phyloP scores from a whole-genome alignment of 768 basidiomycete species.

The Termitomyces sp. region DNA sequence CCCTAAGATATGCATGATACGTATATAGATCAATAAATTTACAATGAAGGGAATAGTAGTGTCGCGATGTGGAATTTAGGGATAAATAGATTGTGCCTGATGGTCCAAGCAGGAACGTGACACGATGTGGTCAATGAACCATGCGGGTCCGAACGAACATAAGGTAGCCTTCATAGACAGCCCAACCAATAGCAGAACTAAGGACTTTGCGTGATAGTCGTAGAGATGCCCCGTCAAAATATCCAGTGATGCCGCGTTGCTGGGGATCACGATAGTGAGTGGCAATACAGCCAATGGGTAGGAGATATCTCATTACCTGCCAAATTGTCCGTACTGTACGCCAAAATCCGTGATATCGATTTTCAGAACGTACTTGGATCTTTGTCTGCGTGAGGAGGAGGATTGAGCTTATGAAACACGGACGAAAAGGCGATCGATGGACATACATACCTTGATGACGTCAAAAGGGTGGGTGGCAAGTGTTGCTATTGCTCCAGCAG shows the following conservation, averaged over 20 bases:
- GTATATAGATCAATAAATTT: not conserved
- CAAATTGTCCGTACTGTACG: constrained; percentile 64
- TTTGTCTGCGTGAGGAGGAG: constrained; percentile 55
- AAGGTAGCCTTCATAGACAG: constrained; percentile 77
- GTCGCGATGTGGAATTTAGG: not conserved
- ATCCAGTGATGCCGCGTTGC: constrained; percentile 77
- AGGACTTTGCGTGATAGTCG: constrained; percentile 82
- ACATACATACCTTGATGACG: constrained; percentile 69
- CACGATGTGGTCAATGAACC: not conserved
- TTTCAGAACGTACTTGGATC: constrained; percentile 83
- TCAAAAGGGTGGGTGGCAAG: constrained; percentile 90
- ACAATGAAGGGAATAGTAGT: constrained; percentile 1
- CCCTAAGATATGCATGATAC: not conserved
- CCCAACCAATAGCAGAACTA: constrained; percentile 90
- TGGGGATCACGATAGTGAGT: constrained; percentile 21
- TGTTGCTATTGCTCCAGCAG: constrained; percentile 81
- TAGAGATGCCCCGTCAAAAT: constrained; percentile 82
- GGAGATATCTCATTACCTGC: constrained; percentile 39
- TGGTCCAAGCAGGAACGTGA: not conserved
- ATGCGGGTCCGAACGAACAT: constrained; percentile 42
- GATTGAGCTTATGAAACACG: not conserved
- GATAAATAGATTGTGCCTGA: not conserved
- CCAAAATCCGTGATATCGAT: constrained; percentile 65
- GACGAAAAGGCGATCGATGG: not conserved
- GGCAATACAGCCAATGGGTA: not conserved